Evolutionary conservation across 2,329 filamentous ascomycete genomes (phyloP).

Genomic region (Colletotrichum tanaceti): DNA sequence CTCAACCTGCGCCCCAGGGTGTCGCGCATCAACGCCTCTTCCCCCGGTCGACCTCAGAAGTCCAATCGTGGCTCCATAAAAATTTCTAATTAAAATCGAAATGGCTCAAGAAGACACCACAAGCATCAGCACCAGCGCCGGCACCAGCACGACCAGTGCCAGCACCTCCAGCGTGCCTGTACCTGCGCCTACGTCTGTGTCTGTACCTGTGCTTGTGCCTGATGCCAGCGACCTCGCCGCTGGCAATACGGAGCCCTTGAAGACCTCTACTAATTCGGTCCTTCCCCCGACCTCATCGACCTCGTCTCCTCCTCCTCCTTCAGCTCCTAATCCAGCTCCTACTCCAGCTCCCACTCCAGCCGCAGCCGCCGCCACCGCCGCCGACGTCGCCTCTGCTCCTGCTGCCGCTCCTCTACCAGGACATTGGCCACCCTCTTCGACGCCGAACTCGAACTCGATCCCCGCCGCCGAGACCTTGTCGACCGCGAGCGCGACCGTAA

Average conservation of each 20-base stretch:
- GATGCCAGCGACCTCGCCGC: conserved; percentile 37
- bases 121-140: conserved; percentile 40
- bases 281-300: conserved; percentile 30
- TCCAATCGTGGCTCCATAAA: conserved; percentile 53
- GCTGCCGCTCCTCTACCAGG: background rate
- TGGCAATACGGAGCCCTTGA: conserved; percentile 32
- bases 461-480: conserved; percentile 5
- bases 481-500: conserved; percentile 20
- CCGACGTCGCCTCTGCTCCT: background rate
- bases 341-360: background rate
- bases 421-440: conserved; percentile 18
- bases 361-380: background rate
- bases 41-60: conserved; percentile 48
- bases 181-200: conserved; percentile 26
- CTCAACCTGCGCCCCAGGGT: conserved; percentile 38
- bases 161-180: conserved; percentile 37
- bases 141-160: conserved; percentile 31
- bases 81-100: conserved; percentile 55
- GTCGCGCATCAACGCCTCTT: conserved; percentile 42
- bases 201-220: conserved; percentile 25
- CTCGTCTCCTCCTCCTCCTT: conserved; percentile 27
- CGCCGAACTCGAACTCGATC: conserved; percentile 25
- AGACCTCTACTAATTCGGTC: conserved; percentile 38
- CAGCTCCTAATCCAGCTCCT: conserved; percentile 10
- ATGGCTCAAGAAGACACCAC: conserved; percentile 49